A percentile compares a stretch with the other conserved stretches of the same genome.
Conservation (phyloP, 2,329 filamentous ascomycete species). For the Tolypocladium ophioglossoides region DNA sequence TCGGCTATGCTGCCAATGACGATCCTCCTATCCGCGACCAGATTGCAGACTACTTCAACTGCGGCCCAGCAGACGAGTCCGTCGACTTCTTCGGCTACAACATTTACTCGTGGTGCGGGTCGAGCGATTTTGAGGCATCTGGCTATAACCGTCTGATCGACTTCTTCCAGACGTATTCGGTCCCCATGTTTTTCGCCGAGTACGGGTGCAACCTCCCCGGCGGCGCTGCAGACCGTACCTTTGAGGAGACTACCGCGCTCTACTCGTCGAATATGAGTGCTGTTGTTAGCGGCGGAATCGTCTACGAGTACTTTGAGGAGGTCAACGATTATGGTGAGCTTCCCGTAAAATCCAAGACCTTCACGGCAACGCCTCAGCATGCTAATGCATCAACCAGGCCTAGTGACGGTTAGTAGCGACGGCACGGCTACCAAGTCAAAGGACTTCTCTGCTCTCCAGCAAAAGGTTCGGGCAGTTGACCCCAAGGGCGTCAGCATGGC, state of each 20-base stretch:
- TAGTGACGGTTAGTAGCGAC: constrained; percentile 48
- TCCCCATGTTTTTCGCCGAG: constrained; percentile 96
- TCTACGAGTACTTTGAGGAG: constrained; percentile 98
- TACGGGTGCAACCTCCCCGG: constrained; percentile 79
- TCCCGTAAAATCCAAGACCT: not conserved
- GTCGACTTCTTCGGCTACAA: constrained; percentile 99
- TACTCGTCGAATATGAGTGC: constrained; percentile 71
- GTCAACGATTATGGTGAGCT: constrained; percentile 68
- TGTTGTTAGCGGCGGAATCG: constrained; percentile 91
- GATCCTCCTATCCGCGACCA: constrained; percentile 71
- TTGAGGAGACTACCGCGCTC: constrained; percentile 75
- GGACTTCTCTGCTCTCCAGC: constrained; percentile 66
- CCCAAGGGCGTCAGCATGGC: constrained; percentile 56
- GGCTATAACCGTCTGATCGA: constrained; percentile 74
- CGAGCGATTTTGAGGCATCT: constrained; percentile 65
- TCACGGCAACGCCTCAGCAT: not conserved
- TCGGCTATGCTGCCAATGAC: constrained; percentile 95
- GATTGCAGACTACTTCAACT: constrained; percentile 92
- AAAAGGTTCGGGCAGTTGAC: constrained; percentile 54
- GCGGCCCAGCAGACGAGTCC: constrained; percentile 49
- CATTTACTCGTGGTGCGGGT: constrained; percentile 98
- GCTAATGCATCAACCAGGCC: constrained; percentile 31
- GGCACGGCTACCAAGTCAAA: constrained; percentile 52
- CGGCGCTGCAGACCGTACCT: constrained; percentile 58
- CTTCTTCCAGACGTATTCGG: constrained; percentile 81